Evolutionary conservation across 2,329 filamentous ascomycete genomes (phyloP), one percentile per base, ranked within the genome.

Genomic region (Xylaria arbuscula): DNA sequence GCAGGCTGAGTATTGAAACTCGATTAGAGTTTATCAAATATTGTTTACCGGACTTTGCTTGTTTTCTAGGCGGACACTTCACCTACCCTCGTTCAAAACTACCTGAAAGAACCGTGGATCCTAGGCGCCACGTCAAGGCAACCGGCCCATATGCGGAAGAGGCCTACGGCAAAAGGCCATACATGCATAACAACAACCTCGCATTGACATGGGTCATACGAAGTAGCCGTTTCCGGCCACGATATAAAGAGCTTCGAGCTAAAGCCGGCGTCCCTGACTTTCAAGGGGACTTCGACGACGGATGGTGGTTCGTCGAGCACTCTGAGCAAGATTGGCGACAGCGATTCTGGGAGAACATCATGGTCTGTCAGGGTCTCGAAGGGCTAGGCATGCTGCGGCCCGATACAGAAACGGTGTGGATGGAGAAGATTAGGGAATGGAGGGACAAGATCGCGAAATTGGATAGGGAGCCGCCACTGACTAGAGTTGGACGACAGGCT

Each of bases 101-200:
- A 6, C 54, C 38, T 11, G 54, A 42, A 13, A 13, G 2, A 9
- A n/a, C 36, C 13, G 2, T 32, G 1, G 38, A 57, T 15, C 54
- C 36, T 7, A 28, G 54, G 15, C 54, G 38, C 13, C 3, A 17
- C 1, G 38, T 57, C 38, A 57, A 45, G 54, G 2, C 36, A 6
- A 57, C 54, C 3, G 54, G 54, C 9, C 54, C 54, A 24, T 57
- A 57, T 40, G 22, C 19, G 38, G 2, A n/a, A 28, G 19, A 5
- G 11, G 5, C 22, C 2, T 0, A 89, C 40, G 40, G 40, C 15
- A 17, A 45, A 17, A n/a, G 15, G 40, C 40, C 40, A 45, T 4
- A 17, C 13, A 86, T 90, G 73, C 87, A 90, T 67, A 80, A 42
- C 22, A 53, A 69, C 17, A 70, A 68, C 56, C 10, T 51, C 8